A percentile compares a stretch with the other conserved stretches of the same genome.
Conservation (phyloP, 495 filamentous ascomycete species). For the Penicillium argentinense region DNA sequence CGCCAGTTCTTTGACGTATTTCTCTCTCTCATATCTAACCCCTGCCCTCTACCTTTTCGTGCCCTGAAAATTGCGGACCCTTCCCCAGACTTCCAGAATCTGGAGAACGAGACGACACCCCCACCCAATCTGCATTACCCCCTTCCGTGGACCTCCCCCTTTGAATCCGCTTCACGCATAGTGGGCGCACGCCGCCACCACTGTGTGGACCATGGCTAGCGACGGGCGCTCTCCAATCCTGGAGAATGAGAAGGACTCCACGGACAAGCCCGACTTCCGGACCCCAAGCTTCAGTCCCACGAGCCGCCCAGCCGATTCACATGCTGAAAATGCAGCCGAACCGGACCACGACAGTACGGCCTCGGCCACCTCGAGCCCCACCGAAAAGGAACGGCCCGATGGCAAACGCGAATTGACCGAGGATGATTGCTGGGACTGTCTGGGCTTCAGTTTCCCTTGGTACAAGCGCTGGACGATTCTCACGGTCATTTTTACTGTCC, state of each 20-base stretch:
- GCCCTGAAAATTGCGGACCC: no score
- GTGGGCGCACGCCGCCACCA: not conserved
- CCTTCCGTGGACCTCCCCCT: not conserved
- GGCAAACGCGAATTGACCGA: slow-evolving; percentile 57
- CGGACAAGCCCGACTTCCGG: not conserved
- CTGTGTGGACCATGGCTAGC: not conserved
- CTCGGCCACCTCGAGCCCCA: not conserved
- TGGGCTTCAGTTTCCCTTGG: slow-evolving; percentile 62
- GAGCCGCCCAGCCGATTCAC: slow-evolving; percentile 8
- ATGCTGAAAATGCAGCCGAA: slow-evolving; percentile 22
- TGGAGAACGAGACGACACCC: no score
- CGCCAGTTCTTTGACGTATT: no score
- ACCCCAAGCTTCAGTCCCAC: slow-evolving; percentile 8
- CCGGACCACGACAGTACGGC: slow-evolving; percentile 18
- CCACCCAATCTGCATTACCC: not conserved
- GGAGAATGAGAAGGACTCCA: not conserved
- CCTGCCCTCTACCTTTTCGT: no score
- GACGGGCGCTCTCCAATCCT: not conserved
- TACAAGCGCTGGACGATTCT: slow-evolving; percentile 78
- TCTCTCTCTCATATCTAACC: no score
- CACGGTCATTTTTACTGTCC: slow-evolving; percentile 70
- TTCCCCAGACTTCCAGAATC: no score
- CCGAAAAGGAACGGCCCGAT: slow-evolving; percentile 9
- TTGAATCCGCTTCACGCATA: not conserved
- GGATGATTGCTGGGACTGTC: slow-evolving; percentile 59